Conservation (phyloP, 768 basidiomycete species). For the Cystobasidium ongulense region DNA sequence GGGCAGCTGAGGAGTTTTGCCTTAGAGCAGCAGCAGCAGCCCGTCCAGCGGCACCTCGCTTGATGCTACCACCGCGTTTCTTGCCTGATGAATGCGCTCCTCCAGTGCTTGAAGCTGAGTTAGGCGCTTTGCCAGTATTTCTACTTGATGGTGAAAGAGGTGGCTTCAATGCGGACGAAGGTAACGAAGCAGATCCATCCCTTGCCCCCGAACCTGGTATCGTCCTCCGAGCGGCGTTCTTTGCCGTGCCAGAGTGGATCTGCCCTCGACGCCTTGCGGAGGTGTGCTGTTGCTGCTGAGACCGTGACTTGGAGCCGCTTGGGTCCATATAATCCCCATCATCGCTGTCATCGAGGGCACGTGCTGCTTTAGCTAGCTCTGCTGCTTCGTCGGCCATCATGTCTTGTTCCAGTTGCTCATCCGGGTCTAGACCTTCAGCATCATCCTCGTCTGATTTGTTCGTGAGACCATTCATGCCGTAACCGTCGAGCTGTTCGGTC, state of each 20-base stretch:
- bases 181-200: background rate
- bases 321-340: conserved; percentile 7
- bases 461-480: background rate
- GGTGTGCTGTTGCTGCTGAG: background rate
- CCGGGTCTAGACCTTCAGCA: background rate
- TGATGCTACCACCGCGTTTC: background rate
- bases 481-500: background rate
- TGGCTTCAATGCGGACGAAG: background rate
- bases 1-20: background rate
- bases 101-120: background rate
- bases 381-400: background rate
- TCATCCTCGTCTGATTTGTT: background rate
- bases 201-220: background rate
- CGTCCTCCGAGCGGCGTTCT: background rate
- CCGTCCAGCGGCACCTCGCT: background rate
- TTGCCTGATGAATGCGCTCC: background rate
- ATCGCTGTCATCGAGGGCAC: background rate
- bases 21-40: background rate
- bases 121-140: background rate
- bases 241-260: background rate
- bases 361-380: conserved; percentile 14
- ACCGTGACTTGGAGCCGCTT: background rate
- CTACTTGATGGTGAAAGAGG: conserved; percentile 1
- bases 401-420: background rate
- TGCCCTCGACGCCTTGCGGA: background rate